Evolutionary conservation across 2,329 filamentous ascomycete species (phyloP), one percentile per base, ranked within the genome.

Genomic region (Paraphaeosphaeria minitans): DNA sequence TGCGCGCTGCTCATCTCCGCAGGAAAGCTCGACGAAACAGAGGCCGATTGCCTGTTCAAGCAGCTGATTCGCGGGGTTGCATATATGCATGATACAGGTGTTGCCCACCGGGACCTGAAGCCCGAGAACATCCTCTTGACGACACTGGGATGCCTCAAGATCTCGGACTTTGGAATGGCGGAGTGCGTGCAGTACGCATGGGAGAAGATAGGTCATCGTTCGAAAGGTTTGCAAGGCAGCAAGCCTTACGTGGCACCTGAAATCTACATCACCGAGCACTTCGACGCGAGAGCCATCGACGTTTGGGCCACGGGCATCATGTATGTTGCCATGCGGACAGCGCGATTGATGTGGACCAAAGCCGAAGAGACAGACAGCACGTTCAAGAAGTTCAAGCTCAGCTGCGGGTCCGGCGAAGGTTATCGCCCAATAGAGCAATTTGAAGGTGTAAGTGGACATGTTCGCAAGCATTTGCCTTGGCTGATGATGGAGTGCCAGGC

Each of bases 161-260:
- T 99, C 65, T 98, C 95, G 27, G 95, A 99, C 76, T 99, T 99
- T 69, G 95, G 95, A 62, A 99, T 98, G 70, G 95, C 95, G 71
- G 95, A 99, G 78, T 99, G 95, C 78, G 98, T 99, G 85, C 90
- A 95, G 56, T 98, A 98, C 94, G 95, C 95, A 2, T 99, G 95
- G 95, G 95, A 99, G 78, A 94, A 93, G 55, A 93, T 97, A 77
- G 90, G 95, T 19, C 95, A 98, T 78, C 97, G 98, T 93, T 96
- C 96, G 4, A 93, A 93, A 39, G 95, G 95, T 41, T 87, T 99
- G 16, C 98, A 95, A 77, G 95, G 95, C 39, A 97, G 93, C 14
- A 95, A 94, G 22, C 95, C 95, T 0, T 99, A 99, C 74, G 98
- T 99, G 67, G 92, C 95, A 1, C 95, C 95, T 0, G 95, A 99